A percentile compares a stretch with the other conserved stretches of the same genome.
phyloP scores from a whole-genome alignment of 345 rosid species.

The Murraya koenigii region DNA sequence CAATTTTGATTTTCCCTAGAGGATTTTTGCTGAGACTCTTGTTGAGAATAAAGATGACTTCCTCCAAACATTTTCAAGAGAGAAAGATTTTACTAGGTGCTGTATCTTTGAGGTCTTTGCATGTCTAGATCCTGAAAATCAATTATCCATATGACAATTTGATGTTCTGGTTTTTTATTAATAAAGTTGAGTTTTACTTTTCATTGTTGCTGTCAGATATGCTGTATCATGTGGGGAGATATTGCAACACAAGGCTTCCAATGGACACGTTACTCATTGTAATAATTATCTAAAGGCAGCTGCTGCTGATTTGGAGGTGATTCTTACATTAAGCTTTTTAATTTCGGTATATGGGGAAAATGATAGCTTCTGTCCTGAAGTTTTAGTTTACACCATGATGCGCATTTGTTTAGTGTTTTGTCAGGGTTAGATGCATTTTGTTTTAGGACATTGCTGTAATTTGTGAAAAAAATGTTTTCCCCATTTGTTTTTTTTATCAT shows the following conservation, averaged over 20 bases:
- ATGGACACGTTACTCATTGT: conserved; percentile 29
- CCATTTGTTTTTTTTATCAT: background rate
- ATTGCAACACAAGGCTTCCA: conserved; percentile 35
- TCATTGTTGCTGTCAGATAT: conserved; percentile 45
- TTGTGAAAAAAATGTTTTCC: too few relatives aligned
- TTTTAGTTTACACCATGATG: background rate
- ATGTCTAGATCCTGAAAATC: background rate
- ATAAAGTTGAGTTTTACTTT: background rate
- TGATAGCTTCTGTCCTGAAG: background rate
- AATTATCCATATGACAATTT: background rate
- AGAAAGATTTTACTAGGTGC: conserved; percentile 64
- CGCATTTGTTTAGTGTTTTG: background rate
- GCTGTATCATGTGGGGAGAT: conserved; percentile 52
- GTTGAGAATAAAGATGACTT: conserved; percentile 73
- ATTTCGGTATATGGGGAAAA: background rate
- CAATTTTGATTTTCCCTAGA: conserved; percentile 34
- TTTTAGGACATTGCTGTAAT: background rate
- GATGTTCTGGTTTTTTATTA: conserved; percentile 4
- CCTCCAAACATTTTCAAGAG: conserved; percentile 65
- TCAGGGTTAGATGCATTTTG: background rate
- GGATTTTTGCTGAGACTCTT: conserved; percentile 80
- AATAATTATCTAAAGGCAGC: conserved; percentile 28
- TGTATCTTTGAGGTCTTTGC: background rate
- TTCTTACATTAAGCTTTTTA: background rate
- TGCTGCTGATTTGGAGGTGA: conserved; percentile 62